These are phyloP conservation scores for Starmerella geochares DNA, from an alignment of 805 yeast genomes.

Conservation along the genomic window DNA sequence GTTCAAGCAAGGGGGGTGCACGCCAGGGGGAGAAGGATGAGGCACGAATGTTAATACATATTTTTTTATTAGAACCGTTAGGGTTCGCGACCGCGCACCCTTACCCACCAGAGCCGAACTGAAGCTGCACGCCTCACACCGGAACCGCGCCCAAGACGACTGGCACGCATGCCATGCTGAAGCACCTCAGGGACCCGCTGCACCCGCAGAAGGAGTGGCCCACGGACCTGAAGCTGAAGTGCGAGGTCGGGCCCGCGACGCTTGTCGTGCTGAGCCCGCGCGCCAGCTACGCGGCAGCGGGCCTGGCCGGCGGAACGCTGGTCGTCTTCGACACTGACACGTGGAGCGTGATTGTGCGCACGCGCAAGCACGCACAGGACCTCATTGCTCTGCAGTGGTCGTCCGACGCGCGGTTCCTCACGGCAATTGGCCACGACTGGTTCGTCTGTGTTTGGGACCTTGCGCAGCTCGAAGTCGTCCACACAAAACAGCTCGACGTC, in stretches of 20 bases:
- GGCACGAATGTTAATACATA: no score
- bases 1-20: constrained; percentile 27
- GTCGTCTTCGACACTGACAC: constrained; percentile 16
- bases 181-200: constrained; percentile 20
- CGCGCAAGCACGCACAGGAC: constrained; percentile 11
- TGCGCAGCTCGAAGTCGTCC: neutral
- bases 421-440: constrained; percentile 20
- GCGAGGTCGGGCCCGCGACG: constrained; percentile 15
- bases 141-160: no score
- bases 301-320: constrained; percentile 17
- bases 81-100: neutral
- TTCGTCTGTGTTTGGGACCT: constrained; percentile 16
- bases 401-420: constrained; percentile 8
- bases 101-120: neutral
- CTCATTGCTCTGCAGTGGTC: constrained; percentile 17
- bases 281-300: constrained; percentile 15
- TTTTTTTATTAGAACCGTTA: neutral
- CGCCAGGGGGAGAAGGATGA: neutral
- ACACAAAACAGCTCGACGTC: constrained; percentile 11
- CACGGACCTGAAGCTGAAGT: constrained; percentile 8
- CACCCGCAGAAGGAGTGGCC: constrained; percentile 19
- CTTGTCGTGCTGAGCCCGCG: constrained; percentile 13
- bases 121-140: neutral
- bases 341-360: constrained; percentile 12
- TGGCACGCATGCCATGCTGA: constrained; percentile 9